These are phyloP conservation scores for Candida anutae DNA, from an alignment of 1,139 yeast genomes.

Conservation along the genomic window DNA sequence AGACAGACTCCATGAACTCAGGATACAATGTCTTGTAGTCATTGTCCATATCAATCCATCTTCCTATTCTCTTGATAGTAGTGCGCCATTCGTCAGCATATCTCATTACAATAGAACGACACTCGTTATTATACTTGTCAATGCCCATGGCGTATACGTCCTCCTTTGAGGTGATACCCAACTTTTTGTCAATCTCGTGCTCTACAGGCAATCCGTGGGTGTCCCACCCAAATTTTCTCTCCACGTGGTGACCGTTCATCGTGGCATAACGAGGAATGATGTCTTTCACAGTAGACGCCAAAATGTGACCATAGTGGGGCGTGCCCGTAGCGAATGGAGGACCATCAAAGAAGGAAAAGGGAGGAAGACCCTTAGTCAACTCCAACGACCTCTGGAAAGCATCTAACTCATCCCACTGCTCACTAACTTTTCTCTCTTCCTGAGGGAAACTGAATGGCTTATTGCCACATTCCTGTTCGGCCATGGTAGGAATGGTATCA, in stretches of 20 bases:
- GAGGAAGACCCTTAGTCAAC: slow-evolving; percentile 77
- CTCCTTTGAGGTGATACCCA: slow-evolving; percentile 87
- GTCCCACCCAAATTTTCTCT: slow-evolving; percentile 99
- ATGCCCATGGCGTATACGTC: slow-evolving; percentile 93
- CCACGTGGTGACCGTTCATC: slow-evolving; percentile 94
- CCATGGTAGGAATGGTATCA: slow-evolving; percentile 13
- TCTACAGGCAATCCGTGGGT: slow-evolving; percentile 98
- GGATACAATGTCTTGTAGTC: slow-evolving; percentile 97
- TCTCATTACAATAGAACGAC: slow-evolving; percentile 95
- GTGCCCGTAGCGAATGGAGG: slow-evolving; percentile 99
- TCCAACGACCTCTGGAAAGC: slow-evolving; percentile 87
- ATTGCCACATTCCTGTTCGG: slow-evolving; percentile 20
- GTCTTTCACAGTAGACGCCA: slow-evolving; percentile 95
- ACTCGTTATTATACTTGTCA: slow-evolving; percentile 86
- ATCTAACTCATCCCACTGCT: slow-evolving; percentile 81
- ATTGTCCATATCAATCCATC: slow-evolving; percentile 99
- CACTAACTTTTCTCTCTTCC: slow-evolving; percentile 78
- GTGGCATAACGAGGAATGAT: slow-evolving; percentile 96
- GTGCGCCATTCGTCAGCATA: slow-evolving; percentile 92
- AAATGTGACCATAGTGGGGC: slow-evolving; percentile 96
- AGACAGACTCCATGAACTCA: slow-evolving; percentile 91
- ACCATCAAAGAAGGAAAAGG: slow-evolving; percentile 93
- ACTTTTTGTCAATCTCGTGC: slow-evolving; percentile 95
- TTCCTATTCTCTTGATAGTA: slow-evolving; percentile 88
- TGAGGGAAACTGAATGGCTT: slow-evolving; percentile 60